Conservation (phyloP, 768 basidiomycete species). For the Tremella mesenterica region DNA sequence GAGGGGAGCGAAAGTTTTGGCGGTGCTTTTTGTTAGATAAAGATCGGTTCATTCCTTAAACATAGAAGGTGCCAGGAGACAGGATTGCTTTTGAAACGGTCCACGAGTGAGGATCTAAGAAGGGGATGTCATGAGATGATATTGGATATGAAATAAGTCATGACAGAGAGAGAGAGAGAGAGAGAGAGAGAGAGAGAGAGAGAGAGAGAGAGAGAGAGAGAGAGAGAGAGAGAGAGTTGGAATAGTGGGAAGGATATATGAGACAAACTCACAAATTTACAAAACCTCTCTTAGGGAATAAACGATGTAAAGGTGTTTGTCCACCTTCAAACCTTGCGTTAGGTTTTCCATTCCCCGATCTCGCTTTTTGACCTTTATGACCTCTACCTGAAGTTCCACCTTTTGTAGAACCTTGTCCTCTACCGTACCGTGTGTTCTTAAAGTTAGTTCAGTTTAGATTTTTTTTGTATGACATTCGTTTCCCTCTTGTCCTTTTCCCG, state of each 20-base stretch:
- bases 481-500: constrained; percentile 25
- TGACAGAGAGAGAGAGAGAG: not conserved
- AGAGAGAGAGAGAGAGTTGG: no score
- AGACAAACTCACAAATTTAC: constrained; percentile 65
- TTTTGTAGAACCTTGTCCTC: constrained; percentile 82
- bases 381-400: constrained; percentile 91
- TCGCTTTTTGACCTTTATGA: constrained; percentile 90
- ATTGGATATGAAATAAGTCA: no score
- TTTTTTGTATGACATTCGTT: not conserved
- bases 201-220: not conserved
- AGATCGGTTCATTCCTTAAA: not conserved
- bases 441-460: not conserved
- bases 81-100: not conserved
- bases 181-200: not conserved
- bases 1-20: constrained; percentile 63
- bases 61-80: not conserved
- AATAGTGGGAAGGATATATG: not conserved
- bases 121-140: not conserved
- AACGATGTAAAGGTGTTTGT: constrained; percentile 82
- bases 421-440: constrained; percentile 48
- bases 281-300: constrained; percentile 90
- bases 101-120: not conserved
- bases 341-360: constrained; percentile 76
- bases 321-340: constrained; percentile 88
- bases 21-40: not conserved